These are phyloP conservation scores for Nosema muscidifuracis DNA, from an alignment of 371 early-diverging fungal genomes.

Conservation along the genomic window DNA sequence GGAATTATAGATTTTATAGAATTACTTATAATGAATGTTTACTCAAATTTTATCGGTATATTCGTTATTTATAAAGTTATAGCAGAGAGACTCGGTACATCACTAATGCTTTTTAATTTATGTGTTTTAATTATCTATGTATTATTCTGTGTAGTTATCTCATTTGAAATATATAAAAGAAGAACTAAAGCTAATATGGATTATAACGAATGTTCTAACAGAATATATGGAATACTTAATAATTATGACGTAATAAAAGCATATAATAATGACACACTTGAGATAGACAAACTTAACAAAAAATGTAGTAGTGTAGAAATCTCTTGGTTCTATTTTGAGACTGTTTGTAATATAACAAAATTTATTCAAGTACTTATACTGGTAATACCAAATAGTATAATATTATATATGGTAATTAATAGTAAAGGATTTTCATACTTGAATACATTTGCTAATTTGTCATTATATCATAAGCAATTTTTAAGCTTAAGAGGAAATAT, in stretches of 20 bases:
- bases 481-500: neutral
- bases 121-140: neutral
- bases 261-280: slow-evolving; percentile 25
- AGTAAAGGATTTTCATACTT: neutral
- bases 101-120: neutral
- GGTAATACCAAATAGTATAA: slow-evolving; percentile 17
- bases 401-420: slow-evolving; percentile 18
- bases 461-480: neutral
- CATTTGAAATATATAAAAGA: neutral
- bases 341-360: neutral
- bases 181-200: slow-evolving; percentile 8
- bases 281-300: neutral
- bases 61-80: neutral
- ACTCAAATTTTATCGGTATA: neutral
- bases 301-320: slow-evolving; percentile 14
- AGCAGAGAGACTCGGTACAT: neutral
- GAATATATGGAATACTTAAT: slow-evolving; percentile 20
- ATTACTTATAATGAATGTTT: slow-evolving; percentile 15
- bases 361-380: slow-evolving; percentile 5
- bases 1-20: slow-evolving; percentile 14
- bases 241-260: slow-evolving; percentile 35
- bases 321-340: slow-evolving; percentile 1
- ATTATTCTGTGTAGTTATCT: neutral
- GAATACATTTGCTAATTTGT: neutral
- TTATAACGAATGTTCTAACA: slow-evolving; percentile 22